These are phyloP conservation scores for Boletus pseudopeckii DNA, from an alignment of 768 basidiomycete genomes.

Conservation along the genomic window DNA sequence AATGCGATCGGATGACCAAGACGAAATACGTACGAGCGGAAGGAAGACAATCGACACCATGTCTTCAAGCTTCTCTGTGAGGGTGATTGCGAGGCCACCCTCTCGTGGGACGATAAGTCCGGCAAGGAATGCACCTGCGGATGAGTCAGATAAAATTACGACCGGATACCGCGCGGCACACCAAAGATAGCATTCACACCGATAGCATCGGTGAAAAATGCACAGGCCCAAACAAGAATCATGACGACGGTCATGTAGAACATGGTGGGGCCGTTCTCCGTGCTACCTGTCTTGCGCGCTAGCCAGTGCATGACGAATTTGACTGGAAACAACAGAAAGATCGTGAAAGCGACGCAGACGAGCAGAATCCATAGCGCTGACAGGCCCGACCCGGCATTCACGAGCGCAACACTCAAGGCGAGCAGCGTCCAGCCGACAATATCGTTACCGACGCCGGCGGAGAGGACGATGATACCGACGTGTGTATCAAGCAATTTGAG, in stretches of 20 bases:
- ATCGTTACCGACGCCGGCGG: slow-evolving; percentile 88
- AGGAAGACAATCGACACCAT: slow-evolving; percentile 88
- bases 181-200: slow-evolving; percentile 93
- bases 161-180: slow-evolving; percentile 16
- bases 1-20: neutral
- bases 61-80: slow-evolving; percentile 98
- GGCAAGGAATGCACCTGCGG: slow-evolving; percentile 71
- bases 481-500: slow-evolving; percentile 88
- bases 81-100: slow-evolving; percentile 76
- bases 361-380: slow-evolving; percentile 86
- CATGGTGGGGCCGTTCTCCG: slow-evolving; percentile 78
- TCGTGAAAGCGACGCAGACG: slow-evolving; percentile 71
- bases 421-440: slow-evolving; percentile 86
- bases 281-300: slow-evolving; percentile 74
- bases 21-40: slow-evolving; percentile 54
- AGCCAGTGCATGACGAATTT: slow-evolving; percentile 64
- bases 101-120: slow-evolving; percentile 84
- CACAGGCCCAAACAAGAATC: slow-evolving; percentile 75
- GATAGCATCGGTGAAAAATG: slow-evolving; percentile 92
- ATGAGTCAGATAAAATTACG: neutral
- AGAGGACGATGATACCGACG: slow-evolving; percentile 90
- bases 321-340: slow-evolving; percentile 71
- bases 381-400: slow-evolving; percentile 80
- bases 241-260: slow-evolving; percentile 87
- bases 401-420: slow-evolving; percentile 87